Evolutionary conservation across 345 rosid genomes (phyloP), one percentile per base, ranked within the genome.

Genomic region (Lepidium africanum): DNA sequence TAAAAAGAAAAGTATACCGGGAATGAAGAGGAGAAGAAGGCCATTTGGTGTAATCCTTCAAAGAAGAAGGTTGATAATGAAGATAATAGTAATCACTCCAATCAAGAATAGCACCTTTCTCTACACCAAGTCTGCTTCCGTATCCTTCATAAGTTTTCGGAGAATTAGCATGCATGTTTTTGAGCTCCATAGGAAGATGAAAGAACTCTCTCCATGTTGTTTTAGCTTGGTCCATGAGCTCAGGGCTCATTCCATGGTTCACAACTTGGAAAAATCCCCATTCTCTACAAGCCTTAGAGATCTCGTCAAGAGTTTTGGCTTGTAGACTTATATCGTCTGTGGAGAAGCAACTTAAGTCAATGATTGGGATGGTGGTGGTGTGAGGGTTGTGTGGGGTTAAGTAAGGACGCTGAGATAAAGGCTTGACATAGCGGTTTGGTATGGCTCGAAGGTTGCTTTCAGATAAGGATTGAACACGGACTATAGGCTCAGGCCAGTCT

Each of bases 401-500:
- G 6, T 80, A 70, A 2, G 98, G 96, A 41, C 98, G 79, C 9
- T 88, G 88, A 1, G 72, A n/a, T 0, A 51, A 37, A 15, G 89
- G 96, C 79, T 91, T 93, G 62, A 93, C 60, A 51, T 93, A 93
- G 9, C 94, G 82, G n/a, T 64, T 75, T 0, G 99, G 99, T 67
- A 93, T 87, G 48, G 30, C 15, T 13, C 41, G 3, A 6, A 76
- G 70, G 60, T 84, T 77, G 53, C 77, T 77, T 3, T 88, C 88
- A 57, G 97, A 88, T 54, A 93, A 76, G 57, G 95, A 83, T 65
- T 91, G 99, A 76, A 93, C 99, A 0, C 99, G 92, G 64, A 91
- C 87, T 9, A 93, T 77, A 5, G 96, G 99, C 76, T 93, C 99
- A 3, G 99, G 97, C 99, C 99, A 93, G 13, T 84, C 94, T 15